phyloP scores from a whole-genome alignment of 306 rosid species.

The Castanopsis chinensis region DNA sequence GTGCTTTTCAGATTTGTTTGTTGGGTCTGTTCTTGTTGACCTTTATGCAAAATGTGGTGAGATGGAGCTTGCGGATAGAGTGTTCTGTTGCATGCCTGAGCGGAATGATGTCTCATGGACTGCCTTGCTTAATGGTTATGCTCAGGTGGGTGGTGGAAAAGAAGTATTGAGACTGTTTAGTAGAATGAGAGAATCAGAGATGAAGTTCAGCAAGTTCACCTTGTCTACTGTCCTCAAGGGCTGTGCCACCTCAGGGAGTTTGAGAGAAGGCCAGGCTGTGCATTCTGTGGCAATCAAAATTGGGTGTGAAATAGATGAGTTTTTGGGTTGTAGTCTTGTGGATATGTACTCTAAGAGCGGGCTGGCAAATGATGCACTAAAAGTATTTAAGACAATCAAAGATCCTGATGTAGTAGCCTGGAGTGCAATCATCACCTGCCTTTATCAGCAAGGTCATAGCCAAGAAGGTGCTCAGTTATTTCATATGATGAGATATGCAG shows the following conservation, averaged over 20 bases:
- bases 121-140: constrained; percentile 36
- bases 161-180: constrained; percentile 27
- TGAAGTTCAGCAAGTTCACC: constrained; percentile 25
- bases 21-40: constrained; percentile 38
- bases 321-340: constrained; percentile 31
- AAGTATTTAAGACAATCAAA: constrained; percentile 19
- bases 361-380: constrained; percentile 25
- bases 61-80: constrained; percentile 25
- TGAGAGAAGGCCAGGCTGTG: constrained; percentile 26
- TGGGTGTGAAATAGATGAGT: constrained; percentile 34
- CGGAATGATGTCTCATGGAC: constrained; percentile 38
- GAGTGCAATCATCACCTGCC: constrained; percentile 41
- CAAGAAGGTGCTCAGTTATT: constrained; percentile 31
- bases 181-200: constrained; percentile 29
- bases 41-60: constrained; percentile 39
- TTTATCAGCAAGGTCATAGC: constrained; percentile 34
- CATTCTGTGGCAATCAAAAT: constrained; percentile 35
- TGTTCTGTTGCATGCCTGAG: constrained; percentile 32
- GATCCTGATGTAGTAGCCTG: constrained; percentile 40
- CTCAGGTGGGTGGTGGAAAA: constrained; percentile 24
- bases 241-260: constrained; percentile 34
- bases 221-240: constrained; percentile 37
- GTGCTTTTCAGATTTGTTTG: constrained; percentile 22
- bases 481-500: constrained; percentile 25
- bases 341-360: constrained; percentile 32